These are phyloP conservation scores for Fomitopsis pinicola DNA, from an alignment of 1,284 basidiomycete species.

Conservation along the genomic window DNA sequence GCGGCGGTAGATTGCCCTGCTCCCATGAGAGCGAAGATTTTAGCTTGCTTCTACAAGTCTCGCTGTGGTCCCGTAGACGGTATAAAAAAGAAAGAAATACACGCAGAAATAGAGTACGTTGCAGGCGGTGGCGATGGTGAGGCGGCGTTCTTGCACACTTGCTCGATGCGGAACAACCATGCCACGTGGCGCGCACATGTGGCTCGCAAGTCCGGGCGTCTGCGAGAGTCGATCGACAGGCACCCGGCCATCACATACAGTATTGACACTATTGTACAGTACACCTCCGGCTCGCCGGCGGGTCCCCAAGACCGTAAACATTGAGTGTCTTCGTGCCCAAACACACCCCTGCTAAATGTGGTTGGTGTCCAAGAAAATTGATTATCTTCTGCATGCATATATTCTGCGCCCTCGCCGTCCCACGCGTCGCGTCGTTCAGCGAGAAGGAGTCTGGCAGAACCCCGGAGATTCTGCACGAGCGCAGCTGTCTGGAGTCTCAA, in stretches of 20 bases:
- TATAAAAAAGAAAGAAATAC: neutral
- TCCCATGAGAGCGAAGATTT: constrained; percentile 46
- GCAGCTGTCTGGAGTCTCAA: neutral
- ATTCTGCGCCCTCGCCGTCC: neutral
- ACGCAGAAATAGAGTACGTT: neutral
- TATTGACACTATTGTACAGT: no score
- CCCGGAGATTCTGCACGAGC: neutral
- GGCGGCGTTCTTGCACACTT: constrained; percentile 1
- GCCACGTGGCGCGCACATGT: neutral
- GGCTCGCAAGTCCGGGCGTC: neutral
- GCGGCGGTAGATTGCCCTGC: constrained; percentile 61
- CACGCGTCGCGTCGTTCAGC: neutral
- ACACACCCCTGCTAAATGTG: neutral
- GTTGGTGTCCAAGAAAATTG: neutral
- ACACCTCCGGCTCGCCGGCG: no score
- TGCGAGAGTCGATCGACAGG: neutral
- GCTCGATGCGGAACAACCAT: neutral
- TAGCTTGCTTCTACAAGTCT: neutral
- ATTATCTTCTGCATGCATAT: neutral
- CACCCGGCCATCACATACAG: neutral
- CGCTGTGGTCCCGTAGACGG: neutral
- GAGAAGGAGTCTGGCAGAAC: neutral
- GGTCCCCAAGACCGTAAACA: no score
- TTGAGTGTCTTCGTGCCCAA: no score
- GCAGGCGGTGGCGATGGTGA: neutral